Evolutionary conservation across 2,329 filamentous ascomycete species (phyloP), one percentile per base, ranked within the genome.

Genomic region (Penicillium sp.): DNA sequence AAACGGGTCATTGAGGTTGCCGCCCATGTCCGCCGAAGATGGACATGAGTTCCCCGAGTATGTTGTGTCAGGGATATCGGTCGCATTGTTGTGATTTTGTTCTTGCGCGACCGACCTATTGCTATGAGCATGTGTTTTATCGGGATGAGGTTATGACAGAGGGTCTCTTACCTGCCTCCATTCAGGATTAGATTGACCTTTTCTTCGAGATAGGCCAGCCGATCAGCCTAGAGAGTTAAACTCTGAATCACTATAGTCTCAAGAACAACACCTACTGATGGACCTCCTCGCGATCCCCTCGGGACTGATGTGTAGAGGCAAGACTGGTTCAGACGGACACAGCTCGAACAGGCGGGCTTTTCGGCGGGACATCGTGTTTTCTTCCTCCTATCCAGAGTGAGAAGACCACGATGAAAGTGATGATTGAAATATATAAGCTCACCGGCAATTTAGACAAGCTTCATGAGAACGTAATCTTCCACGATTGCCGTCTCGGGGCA

Each of bases 341-440:
- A 74, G 48, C 69, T 72, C 7, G 72, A 74, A 41, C 72, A 74
- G 1, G 67, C 62, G 4, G 72, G 72, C 48, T 68, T 72, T 52
- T 74, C 72, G 5, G 70, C 72, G 0, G 72, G 72, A 49, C 72
- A 74, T 22, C 72, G 66, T 2, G 67, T 73, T 51, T 74, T 74
- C 49, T 74, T 74, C 36, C 70, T 56, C 51, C 70, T 68, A 37
- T 27, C 15, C 10, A 6, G 9, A 5, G 23, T 15, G 26, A 31
- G n/a, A n/a, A n/a, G 16, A 27, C 14, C 16, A n/a, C 8, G 3
- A 25, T 11, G 9, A 29, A 29, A 2, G n/a, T n/a, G 20, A 9
- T 6, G 2, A 6, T 28, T 28, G 25, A 2, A 27, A 6, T 3
- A 20, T n/a, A 15, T 9, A 6, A 53, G n/a, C 62, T 41, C 33